Base-by-base conservation (phyloP, 352 stramenopile genomes). In the Blastocystis sp. region DNA sequence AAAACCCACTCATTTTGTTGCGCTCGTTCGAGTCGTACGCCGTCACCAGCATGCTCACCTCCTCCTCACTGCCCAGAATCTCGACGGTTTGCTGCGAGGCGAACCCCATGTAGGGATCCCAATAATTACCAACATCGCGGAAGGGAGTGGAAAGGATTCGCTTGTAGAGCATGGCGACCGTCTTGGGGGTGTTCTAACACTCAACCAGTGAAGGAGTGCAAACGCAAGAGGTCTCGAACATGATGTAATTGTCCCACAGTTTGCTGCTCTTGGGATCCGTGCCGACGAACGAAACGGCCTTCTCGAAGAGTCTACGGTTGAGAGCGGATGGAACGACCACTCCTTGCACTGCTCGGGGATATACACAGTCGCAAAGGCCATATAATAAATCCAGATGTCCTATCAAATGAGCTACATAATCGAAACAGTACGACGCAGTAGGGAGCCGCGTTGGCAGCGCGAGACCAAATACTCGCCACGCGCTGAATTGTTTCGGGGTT, bases 381-480 rank as follows among this genome's bases (percentile, higher is more conserved):
- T 84, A 52, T 68, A 84, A 43, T 84, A 84, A 52, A 84, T 69
- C 74, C 74, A 84, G 34, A 84, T 84, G 45, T 84, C 74, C 74
- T 84, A 69, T 42, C 21, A 0, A 6, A 19, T 45, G 2, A 69
- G 3, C 43, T 34, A 2, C 14, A 7, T 7, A 68, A 21, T 28
- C 9, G 17, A 19, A 2, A 68, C 28, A 6, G 19, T 84, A 84
- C 74, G 21, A 69, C 74, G 45, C 74, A 84, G 40, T 84, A 84
- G 3, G 74, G 74, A 69, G 74, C 74, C 21, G 57, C 74, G 3
- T 38, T 59, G 10, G 66, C 74, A 24, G 48, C 74, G n/a, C 74
- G 74, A 14, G 34, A 19, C 74, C 74, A 84, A 84, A 84, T 84
- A 19, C 74, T 84, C 24, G 65, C 66, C 52, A 84, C 52, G 3